Base-by-base conservation (phyloP, 306 rosid species). In the Pyrus pyrifolia region DNA sequence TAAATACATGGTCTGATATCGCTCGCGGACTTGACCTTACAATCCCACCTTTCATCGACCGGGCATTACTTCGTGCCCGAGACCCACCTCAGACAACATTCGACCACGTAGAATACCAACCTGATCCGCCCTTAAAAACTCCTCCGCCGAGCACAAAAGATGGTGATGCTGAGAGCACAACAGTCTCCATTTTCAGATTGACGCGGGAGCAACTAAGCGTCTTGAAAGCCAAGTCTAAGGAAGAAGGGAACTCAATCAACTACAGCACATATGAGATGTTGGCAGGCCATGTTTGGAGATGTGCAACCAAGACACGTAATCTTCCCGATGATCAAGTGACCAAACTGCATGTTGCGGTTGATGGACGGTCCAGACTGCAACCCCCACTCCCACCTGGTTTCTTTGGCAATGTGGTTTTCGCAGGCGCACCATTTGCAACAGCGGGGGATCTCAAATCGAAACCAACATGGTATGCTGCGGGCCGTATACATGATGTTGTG, bases 361-460 rank as follows among this genome's bases (percentile, higher is more conserved):
- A 89, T 81, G 96, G 93, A 71, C 70, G 93, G 79, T 65, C 91
- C 17, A 87, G 93, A 75, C 42, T 91, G 83, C 79, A 76, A 27
- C 93, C 93, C 8, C 81, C 89, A 1, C 91, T 87, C n/a, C 96
- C 93, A 58, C 85, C 74, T 1, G 89, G 93, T 21, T 91, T 89
- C 79, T 86, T 89, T 13, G 93, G 93, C 59, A 86, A 86, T 44
- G 92, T 81, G 53, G 76, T 87, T 11, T 91, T 91, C 81, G 86
- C 87, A 0, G 73, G 92, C 21, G 85, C 91, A 11, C 93, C 93
- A 5, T 66, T 80, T 0, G 91, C 93, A 13, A 2, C 79, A 3
- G 93, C 91, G 0, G 93, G 91, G 19, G 90, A 89, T 64, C 87
- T 91, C 51, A 81, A 76, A 78, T 81, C 90, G 4, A 91, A 85